phyloP scores from a whole-genome alignment of 306 rosid genomes.

The Vicia faba region DNA sequence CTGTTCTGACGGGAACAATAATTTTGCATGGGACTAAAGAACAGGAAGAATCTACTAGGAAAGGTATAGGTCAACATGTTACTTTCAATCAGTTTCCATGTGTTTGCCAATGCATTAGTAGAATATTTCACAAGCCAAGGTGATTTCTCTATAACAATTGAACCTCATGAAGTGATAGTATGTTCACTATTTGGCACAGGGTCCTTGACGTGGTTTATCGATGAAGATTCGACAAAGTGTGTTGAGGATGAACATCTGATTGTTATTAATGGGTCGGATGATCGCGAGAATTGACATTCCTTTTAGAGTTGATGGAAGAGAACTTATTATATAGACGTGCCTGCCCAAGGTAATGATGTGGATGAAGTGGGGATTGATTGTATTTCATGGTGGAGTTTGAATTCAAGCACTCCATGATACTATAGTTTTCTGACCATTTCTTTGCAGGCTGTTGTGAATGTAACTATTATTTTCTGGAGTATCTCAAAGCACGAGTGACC shows the following conservation, averaged over 20 bases:
- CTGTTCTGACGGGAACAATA: slow-evolving; percentile 88
- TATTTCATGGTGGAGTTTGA: slow-evolving; percentile 25
- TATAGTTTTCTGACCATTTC: slow-evolving; percentile 27
- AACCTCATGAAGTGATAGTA: slow-evolving; percentile 17
- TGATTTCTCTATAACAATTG: slow-evolving; percentile 17
- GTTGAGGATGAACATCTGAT: slow-evolving; percentile 74
- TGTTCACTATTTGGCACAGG: slow-evolving; percentile 48
- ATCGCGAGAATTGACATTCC: slow-evolving; percentile 47
- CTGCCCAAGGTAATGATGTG: slow-evolving; percentile 28
- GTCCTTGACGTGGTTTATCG: slow-evolving; percentile 59
- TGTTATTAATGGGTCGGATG: slow-evolving; percentile 57
- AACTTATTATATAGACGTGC: slow-evolving; percentile 10
- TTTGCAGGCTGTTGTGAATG: slow-evolving; percentile 18
- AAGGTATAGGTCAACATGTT: slow-evolving; percentile 54
- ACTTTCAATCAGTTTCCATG: slow-evolving; percentile 25
- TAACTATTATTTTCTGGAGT: slow-evolving; percentile 24
- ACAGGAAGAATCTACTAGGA: slow-evolving; percentile 62
- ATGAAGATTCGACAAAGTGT: slow-evolving; percentile 63
- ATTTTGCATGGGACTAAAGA: slow-evolving; percentile 85
- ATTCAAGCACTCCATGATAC: slow-evolving; percentile 31
- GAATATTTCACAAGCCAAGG: slow-evolving; percentile 2
- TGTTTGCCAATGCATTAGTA: slow-evolving; percentile 25
- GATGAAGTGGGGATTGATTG: slow-evolving; percentile 32
- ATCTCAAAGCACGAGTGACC: slow-evolving; percentile 11
- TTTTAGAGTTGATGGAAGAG: slow-evolving; percentile 15